Conservation (phyloP, 225 moss, liverwort and hornwort species). For the Rhytidiadelphus loreus region DNA sequence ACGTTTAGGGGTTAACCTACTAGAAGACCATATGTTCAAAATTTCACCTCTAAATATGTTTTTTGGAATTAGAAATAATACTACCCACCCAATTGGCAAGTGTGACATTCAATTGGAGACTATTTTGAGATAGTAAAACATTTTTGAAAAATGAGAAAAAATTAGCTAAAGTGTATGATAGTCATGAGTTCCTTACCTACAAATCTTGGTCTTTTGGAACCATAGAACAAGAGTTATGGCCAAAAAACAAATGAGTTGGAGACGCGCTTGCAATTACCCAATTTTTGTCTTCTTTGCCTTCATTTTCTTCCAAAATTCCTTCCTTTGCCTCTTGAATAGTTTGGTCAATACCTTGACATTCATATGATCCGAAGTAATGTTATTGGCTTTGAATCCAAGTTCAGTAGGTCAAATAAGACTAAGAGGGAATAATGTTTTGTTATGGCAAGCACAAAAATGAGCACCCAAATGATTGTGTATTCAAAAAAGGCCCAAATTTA, state of each 20-base stretch:
- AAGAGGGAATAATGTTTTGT: background rate
- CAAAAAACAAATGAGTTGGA: no score
- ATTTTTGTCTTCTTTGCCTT: background rate
- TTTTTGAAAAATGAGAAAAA: background rate
- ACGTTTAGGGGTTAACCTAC: background rate
- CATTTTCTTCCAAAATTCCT: background rate
- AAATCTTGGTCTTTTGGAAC: background rate
- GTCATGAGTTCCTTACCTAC: fast-evolving
- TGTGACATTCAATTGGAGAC: background rate
- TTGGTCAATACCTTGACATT: background rate
- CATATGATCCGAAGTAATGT: background rate
- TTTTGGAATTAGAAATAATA: no score
- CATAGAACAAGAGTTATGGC: background rate
- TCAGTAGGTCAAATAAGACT: fast-evolving
- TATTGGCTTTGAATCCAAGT: background rate
- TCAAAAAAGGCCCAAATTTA: no score
- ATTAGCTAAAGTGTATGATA: background rate
- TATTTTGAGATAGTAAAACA: background rate
- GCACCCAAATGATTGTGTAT: background rate
- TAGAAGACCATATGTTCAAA: background rate
- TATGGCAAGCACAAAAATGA: background rate
- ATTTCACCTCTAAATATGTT: no score
- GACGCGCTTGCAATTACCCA: background rate
- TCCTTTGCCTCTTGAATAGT: background rate
- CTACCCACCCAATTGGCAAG: background rate